These are phyloP conservation scores for Beauveria medogensis DNA, from an alignment of 2,329 filamentous ascomycete species.

Conservation along the genomic window DNA sequence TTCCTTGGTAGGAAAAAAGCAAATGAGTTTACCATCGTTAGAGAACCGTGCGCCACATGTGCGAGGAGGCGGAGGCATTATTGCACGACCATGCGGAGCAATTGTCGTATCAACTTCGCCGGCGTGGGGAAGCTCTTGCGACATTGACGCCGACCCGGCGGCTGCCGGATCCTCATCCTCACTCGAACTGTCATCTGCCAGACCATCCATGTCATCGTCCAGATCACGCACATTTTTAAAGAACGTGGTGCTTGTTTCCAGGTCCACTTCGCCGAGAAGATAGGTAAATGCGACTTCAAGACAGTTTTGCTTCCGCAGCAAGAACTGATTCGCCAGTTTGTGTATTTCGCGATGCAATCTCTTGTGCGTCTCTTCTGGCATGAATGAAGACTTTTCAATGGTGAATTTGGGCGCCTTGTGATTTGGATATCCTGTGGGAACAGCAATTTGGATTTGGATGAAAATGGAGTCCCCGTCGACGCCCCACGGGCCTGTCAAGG, in stretches of 20 bases:
- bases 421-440: conserved; percentile 52
- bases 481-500: conserved; percentile 58
- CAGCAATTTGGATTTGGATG: conserved; percentile 52
- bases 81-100: conserved; percentile 41
- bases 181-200: conserved; percentile 73
- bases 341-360: conserved; percentile 46
- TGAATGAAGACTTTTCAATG: conserved; percentile 54
- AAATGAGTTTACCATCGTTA: conserved; percentile 53
- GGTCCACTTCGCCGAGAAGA: conserved; percentile 53
- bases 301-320: conserved; percentile 52
- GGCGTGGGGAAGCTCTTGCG: conserved; percentile 50
- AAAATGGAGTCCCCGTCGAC: conserved; percentile 47
- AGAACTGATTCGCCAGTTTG: conserved; percentile 46
- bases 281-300: conserved; percentile 55
- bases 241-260: conserved; percentile 51
- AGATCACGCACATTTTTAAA: conserved; percentile 59
- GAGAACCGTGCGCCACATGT: conserved; percentile 55
- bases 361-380: conserved; percentile 47
- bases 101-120: conserved; percentile 46
- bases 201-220: conserved; percentile 46
- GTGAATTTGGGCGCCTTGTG: conserved; percentile 48
- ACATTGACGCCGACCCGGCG: conserved; percentile 50
- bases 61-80: conserved; percentile 48
- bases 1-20: conserved; percentile 63
- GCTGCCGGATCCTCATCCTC: conserved; percentile 55